A percentile compares a stretch with the other conserved stretches of the same genome.
phyloP scores from a whole-genome alignment of 192 early-diverging fungal genomes.

The Rhizophagus prolifer region DNA sequence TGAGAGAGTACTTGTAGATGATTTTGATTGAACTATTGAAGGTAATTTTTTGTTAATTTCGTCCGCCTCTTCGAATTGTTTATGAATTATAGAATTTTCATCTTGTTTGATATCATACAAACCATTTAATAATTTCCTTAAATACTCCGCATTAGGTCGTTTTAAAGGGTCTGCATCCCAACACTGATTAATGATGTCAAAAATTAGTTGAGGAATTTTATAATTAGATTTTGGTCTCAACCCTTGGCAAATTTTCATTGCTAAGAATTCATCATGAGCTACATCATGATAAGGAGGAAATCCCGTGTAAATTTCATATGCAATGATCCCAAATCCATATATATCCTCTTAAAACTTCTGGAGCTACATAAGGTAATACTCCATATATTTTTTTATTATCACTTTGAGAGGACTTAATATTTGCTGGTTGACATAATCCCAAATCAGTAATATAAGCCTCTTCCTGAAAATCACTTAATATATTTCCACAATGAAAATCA shows the following conservation, averaged over 20 bases:
- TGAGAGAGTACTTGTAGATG: too few species aligned
- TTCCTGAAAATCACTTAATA: neutral
- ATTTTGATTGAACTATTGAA: too few species aligned
- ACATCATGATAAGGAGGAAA: constrained; percentile 1
- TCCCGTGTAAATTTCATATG: neutral
- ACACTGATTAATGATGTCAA: neutral
- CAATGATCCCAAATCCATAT: constrained; percentile 3
- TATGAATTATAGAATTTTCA: too few species aligned
- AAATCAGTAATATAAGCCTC: neutral
- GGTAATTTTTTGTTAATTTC: too few species aligned
- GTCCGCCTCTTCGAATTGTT: too few species aligned
- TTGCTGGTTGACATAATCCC: neutral
- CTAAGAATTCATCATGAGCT: constrained; percentile 5
- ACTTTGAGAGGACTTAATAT: neutral
- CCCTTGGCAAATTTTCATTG: neutral
- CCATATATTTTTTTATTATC: constrained; percentile 11
- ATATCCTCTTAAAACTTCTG: constrained; percentile 17
- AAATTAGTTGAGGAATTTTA: constrained; percentile 3
- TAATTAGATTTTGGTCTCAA: neutral
- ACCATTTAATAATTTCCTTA: neutral
- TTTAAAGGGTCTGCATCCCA: neutral
- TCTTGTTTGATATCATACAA: too few species aligned
- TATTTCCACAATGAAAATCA: constrained; percentile 15
- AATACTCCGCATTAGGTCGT: neutral
- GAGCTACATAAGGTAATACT: constrained; percentile 20